Evolutionary conservation across 2,329 filamentous ascomycete species (phyloP).

Genomic region (Aureobasidium sp.): DNA sequence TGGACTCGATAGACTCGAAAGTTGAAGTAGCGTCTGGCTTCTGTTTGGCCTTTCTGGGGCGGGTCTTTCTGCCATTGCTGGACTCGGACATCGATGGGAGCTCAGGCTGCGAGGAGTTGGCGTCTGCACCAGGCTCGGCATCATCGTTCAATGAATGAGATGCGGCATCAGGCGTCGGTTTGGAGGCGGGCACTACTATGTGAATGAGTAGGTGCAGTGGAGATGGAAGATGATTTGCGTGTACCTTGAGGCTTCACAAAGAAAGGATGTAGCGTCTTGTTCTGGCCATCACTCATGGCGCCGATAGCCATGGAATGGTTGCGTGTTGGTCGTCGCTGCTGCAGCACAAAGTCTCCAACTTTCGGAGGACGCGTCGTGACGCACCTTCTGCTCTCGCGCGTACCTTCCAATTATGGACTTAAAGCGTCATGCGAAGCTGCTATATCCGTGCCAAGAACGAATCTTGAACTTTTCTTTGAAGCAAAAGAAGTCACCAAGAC

Average conservation of each 20-base stretch:
- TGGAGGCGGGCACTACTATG: background rate
- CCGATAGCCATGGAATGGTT: background rate
- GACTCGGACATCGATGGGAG: background rate
- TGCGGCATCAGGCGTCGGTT: background rate
- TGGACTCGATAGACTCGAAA: background rate
- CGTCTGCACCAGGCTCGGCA: background rate
- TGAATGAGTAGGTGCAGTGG: background rate
- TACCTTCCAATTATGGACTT: slow-evolving; percentile 1
- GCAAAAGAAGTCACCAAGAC: background rate
- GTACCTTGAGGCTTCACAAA: slow-evolving; percentile 14
- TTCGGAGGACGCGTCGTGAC: slow-evolving; percentile 1
- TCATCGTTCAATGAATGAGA: background rate
- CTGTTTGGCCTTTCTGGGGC: background rate
- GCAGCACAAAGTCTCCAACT: background rate
- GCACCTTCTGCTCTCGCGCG: background rate
- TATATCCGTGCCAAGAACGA: slow-evolving; percentile 6
- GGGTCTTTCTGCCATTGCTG: background rate
- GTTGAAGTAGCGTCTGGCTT: background rate
- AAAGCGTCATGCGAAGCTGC: background rate
- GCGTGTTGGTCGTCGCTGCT: background rate
- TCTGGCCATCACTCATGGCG: slow-evolving; percentile 17
- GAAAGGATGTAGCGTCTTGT: slow-evolving; percentile 17
- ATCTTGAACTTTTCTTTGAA: background rate
- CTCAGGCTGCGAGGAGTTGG: background rate
- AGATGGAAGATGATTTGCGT: background rate